Conservation (phyloP, 129 eudicot genomes). For the Centrapalus pauciflorus region DNA sequence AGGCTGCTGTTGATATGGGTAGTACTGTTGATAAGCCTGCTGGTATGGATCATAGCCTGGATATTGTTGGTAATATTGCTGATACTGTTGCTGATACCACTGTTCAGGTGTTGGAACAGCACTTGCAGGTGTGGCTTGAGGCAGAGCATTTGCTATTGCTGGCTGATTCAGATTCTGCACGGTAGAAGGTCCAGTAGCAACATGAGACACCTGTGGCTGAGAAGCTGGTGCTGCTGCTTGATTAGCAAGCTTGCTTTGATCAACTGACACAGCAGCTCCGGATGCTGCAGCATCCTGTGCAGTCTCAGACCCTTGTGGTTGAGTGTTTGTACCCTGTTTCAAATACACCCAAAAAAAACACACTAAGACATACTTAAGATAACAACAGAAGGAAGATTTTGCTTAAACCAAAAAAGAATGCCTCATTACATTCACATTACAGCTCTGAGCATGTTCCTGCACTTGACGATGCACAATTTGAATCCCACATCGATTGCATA, state of each 20-base stretch:
- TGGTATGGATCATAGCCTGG: constrained; percentile 79
- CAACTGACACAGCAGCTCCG: constrained; percentile 31
- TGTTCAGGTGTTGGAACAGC: constrained; percentile 53
- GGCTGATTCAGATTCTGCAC: constrained; percentile 47
- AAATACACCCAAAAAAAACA: background rate
- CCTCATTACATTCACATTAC: constrained; percentile 54
- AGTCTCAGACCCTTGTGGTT: constrained; percentile 41
- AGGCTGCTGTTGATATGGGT: constrained; percentile 57
- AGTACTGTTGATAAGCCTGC: constrained; percentile 75
- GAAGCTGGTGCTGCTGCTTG: constrained; percentile 39
- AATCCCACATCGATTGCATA: constrained; percentile 86
- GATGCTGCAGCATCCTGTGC: constrained; percentile 40
- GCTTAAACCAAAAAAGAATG: background rate
- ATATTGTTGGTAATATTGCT: constrained; percentile 82
- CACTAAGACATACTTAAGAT: background rate
- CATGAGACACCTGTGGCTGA: constrained; percentile 51
- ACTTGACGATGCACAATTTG: constrained; percentile 96
- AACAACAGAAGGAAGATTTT: background rate
- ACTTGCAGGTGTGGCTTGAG: constrained; percentile 40
- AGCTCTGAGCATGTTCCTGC: constrained; percentile 90
- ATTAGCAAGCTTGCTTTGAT: constrained; percentile 33
- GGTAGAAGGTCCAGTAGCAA: constrained; percentile 15
- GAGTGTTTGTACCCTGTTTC: constrained; percentile 62
- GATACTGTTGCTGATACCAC: constrained; percentile 61
- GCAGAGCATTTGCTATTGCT: constrained; percentile 33